These are phyloP conservation scores for Sporothrix variecibatus DNA, from an alignment of 2,329 filamentous ascomycete genomes.

Conservation along the genomic window DNA sequence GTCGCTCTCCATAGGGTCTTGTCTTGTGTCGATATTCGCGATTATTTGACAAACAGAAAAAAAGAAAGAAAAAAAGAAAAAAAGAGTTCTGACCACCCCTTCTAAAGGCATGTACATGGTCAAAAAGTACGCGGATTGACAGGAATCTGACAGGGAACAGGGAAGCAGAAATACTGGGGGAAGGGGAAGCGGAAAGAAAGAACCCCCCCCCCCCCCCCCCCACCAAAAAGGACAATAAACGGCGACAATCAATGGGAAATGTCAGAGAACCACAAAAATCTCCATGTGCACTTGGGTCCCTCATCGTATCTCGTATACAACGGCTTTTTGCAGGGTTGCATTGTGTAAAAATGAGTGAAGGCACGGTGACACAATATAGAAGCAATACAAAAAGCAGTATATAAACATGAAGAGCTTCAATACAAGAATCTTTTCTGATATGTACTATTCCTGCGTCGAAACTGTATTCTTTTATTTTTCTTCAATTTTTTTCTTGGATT, in stretches of 20 bases:
- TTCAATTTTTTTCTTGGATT: too few relatives aligned
- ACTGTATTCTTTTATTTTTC: too few relatives aligned
- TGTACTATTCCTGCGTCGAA: too few relatives aligned
- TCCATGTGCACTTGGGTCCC: neutral
- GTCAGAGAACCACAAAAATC: neutral
- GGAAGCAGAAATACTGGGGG: neutral
- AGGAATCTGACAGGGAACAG: neutral
- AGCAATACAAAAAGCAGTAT: too few relatives aligned
- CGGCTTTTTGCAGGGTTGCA: neutral
- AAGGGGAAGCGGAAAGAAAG: neutral
- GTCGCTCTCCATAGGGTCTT: neutral
- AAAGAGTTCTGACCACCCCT: neutral
- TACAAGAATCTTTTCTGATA: too few relatives aligned
- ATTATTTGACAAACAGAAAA: neutral
- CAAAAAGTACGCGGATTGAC: too few relatives aligned
- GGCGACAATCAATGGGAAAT: too few relatives aligned
- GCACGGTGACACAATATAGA: too few relatives aligned
- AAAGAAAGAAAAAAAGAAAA: too few relatives aligned
- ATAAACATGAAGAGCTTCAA: too few relatives aligned
- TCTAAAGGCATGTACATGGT: too few relatives aligned
- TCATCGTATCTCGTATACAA: neutral
- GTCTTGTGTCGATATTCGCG: neutral
- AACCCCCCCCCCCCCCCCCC: too few relatives aligned
- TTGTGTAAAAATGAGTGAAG: neutral
- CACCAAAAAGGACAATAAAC: neutral